A percentile compares a stretch with the other conserved stretches of the same genome.
phyloP scores from a whole-genome alignment of 148 eudicot genomes.

The Cornus suecica region DNA sequence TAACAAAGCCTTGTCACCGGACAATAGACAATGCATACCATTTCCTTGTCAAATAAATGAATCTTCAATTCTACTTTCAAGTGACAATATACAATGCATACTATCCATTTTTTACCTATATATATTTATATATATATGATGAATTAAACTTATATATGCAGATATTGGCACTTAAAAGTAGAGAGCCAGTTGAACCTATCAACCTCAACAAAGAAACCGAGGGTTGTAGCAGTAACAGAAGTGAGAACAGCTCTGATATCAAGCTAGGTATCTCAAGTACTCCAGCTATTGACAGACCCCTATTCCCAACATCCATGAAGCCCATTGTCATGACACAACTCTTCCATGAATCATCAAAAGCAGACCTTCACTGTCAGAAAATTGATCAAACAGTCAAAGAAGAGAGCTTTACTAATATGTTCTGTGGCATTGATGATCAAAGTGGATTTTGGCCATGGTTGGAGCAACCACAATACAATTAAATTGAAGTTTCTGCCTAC shows the following conservation, averaged over 20 bases:
- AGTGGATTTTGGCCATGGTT: slow-evolving; percentile 87
- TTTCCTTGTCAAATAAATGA: no score
- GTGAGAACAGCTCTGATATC: slow-evolving; percentile 86
- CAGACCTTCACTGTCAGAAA: slow-evolving; percentile 27
- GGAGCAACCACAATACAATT: slow-evolving; percentile 79
- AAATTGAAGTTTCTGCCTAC: background rate
- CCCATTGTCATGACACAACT: slow-evolving; percentile 46
- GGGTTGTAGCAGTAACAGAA: slow-evolving; percentile 79
- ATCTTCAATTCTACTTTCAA: no score
- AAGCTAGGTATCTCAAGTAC: slow-evolving; percentile 66
- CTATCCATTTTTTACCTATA: no score
- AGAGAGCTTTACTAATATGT: slow-evolving; percentile 75
- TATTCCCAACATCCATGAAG: slow-evolving; percentile 63
- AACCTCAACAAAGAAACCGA: slow-evolving; percentile 96
- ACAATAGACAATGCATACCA: no score
- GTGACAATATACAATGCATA: no score
- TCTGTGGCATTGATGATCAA: slow-evolving; percentile 79
- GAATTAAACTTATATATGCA: slow-evolving; percentile 17
- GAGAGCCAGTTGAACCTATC: slow-evolving; percentile 80
- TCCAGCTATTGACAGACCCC: slow-evolving; percentile 48
- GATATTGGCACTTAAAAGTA: slow-evolving; percentile 65
- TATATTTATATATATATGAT: background rate
- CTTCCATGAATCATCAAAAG: slow-evolving; percentile 50
- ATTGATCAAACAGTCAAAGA: slow-evolving; percentile 56
- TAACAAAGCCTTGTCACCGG: no score